Evolutionary conservation across 441 rosid genomes (phyloP).

Genomic region (Bocquillonia castaneifolia): DNA sequence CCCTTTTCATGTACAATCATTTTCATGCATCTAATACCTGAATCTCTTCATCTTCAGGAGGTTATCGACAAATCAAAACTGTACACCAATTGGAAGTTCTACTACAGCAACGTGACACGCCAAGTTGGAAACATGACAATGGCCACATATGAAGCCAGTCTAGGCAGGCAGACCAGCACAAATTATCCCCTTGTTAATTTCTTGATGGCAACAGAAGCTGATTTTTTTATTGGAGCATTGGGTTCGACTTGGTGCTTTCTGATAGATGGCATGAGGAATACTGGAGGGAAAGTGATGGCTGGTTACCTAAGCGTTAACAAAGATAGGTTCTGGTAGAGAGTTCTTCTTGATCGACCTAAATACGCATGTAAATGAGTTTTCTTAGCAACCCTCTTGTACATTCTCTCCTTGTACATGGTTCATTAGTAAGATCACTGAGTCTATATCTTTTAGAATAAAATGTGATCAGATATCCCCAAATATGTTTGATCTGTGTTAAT

Average conservation of each 20-base stretch:
- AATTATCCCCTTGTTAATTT: slow-evolving; percentile 91
- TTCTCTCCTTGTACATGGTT: slow-evolving; percentile 7
- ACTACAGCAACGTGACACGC: slow-evolving; percentile 72
- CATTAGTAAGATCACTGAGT: neutral
- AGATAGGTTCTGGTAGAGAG: slow-evolving; percentile 79
- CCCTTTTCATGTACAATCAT: too few species aligned
- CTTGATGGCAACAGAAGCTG: slow-evolving; percentile 83
- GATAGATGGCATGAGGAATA: slow-evolving; percentile 91
- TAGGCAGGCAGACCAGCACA: slow-evolving; percentile 84
- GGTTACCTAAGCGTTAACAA: slow-evolving; percentile 90
- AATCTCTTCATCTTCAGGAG: slow-evolving; percentile 32
- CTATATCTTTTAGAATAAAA: neutral
- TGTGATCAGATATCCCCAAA: neutral
- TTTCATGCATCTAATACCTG: neutral
- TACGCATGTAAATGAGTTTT: neutral
- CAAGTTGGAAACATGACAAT: slow-evolving; percentile 76
- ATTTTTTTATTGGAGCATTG: slow-evolving; percentile 84
- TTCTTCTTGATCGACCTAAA: neutral
- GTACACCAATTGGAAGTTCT: slow-evolving; percentile 57
- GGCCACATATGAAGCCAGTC: slow-evolving; percentile 80
- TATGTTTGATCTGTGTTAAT: neutral
- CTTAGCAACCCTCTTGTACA: neutral
- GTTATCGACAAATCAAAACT: slow-evolving; percentile 56
- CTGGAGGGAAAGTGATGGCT: slow-evolving; percentile 91
- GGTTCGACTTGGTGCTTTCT: slow-evolving; percentile 98